Percentiles rank a stretch among this genome's conserved stretches.
These are phyloP conservation scores for Chlamydomonas reinhardtii DNA, from an alignment of 163 green algal genomes.

Conservation along the genomic window DNA sequence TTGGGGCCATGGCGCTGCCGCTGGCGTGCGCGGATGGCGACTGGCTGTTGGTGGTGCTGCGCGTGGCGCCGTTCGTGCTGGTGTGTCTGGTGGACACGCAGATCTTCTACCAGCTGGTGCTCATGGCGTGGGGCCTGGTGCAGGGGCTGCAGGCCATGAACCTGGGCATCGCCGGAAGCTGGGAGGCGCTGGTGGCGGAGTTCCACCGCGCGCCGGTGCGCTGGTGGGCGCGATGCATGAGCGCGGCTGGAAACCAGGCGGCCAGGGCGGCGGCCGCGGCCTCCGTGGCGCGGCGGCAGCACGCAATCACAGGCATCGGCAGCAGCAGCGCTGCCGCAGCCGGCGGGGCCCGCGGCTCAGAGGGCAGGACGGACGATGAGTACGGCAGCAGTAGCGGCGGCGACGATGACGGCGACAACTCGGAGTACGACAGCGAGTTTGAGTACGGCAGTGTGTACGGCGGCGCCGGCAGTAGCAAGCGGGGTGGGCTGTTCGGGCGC, in stretches of 20 bases:
- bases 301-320: not conserved
- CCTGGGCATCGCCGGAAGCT: constrained; percentile 51
- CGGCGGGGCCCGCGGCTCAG: no score
- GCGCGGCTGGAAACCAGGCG: constrained; percentile 29
- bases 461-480: no score
- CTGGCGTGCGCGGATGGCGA: constrained; percentile 52
- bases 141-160: constrained; percentile 49
- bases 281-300: not conserved
- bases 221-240: constrained; percentile 70
- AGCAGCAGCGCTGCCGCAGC: no score
- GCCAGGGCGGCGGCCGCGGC: constrained; percentile 3
- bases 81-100: constrained; percentile 54
- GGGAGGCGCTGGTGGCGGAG: constrained; percentile 52
- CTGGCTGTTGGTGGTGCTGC: constrained; percentile 45
- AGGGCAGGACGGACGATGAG: no score
- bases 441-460: not conserved
- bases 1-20: constrained; percentile 31
- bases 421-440: constrained; percentile 6
- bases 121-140: constrained; percentile 52
- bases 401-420: not conserved
- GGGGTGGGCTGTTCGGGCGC: no score
- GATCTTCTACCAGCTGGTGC: constrained; percentile 58
- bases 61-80: constrained; percentile 51
- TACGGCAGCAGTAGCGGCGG: no score
- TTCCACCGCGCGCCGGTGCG: constrained; percentile 68